Conservation (phyloP, 2,329 filamentous ascomycete species). For the Cryphonectria japonica region DNA sequence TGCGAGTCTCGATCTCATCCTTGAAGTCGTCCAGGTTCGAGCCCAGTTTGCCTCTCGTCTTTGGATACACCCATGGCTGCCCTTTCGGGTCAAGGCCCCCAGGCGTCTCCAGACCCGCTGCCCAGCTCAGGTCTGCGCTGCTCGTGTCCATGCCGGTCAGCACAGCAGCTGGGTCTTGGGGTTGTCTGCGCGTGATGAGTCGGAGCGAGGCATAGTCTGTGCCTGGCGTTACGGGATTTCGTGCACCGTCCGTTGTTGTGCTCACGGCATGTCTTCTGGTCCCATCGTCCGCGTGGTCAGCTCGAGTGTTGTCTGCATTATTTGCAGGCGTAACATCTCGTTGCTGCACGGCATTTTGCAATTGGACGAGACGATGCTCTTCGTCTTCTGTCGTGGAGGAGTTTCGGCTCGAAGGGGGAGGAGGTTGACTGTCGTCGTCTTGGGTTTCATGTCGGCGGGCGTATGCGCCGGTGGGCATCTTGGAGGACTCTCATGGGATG, state of each 20-base stretch:
- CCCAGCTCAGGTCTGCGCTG: slow-evolving; percentile 20
- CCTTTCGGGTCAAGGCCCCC: slow-evolving; percentile 18
- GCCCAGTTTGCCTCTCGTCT: slow-evolving; percentile 12
- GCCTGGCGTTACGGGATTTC: slow-evolving; percentile 10
- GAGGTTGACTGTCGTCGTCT: too few relatives aligned
- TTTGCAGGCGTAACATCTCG: not conserved
- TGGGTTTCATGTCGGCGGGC: slow-evolving; percentile 4
- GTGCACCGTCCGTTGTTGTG: slow-evolving; percentile 8
- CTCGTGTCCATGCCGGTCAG: slow-evolving; percentile 20
- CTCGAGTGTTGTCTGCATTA: not conserved
- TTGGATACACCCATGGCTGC: slow-evolving; percentile 21
- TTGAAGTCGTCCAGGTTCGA: slow-evolving; percentile 25
- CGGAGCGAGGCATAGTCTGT: slow-evolving; percentile 23
- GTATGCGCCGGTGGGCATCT: slow-evolving; percentile 11
- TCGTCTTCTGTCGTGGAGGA: not conserved
- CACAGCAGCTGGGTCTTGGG: slow-evolving; percentile 9
- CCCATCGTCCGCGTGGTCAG: not conserved
- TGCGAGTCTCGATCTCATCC: slow-evolving; percentile 20
- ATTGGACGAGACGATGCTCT: not conserved
- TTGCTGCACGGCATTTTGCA: slow-evolving; percentile 6
- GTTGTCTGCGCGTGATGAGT: slow-evolving; percentile 9
- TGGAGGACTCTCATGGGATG: not conserved
- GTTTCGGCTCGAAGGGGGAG: not conserved
- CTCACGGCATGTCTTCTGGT: not conserved
- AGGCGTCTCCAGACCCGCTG: not conserved